A percentile compares a stretch with the other conserved stretches of the same genome.
These are phyloP conservation scores for Penicillium antarcticum DNA, from an alignment of 495 filamentous ascomycete genomes.

Conservation along the genomic window DNA sequence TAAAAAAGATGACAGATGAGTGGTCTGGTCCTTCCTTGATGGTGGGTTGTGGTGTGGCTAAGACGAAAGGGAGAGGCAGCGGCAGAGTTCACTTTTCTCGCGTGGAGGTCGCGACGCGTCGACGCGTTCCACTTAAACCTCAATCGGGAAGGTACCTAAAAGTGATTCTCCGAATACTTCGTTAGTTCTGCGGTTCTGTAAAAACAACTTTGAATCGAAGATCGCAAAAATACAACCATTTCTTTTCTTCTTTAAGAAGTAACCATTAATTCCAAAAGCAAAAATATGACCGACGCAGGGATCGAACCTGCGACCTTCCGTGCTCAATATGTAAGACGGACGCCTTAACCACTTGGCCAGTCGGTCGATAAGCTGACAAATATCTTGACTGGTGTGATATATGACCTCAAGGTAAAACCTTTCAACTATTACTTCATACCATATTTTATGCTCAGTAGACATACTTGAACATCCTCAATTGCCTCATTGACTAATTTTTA, in stretches of 20 bases:
- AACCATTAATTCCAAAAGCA: constrained; percentile 10
- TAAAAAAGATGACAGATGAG: neutral
- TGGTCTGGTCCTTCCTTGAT: constrained; percentile 7
- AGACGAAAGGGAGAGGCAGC: constrained; percentile 19
- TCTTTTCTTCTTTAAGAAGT: too few relatives aligned
- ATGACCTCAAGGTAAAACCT: too few relatives aligned
- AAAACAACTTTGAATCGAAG: neutral
- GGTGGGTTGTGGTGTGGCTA: constrained; percentile 7
- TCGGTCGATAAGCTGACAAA: neutral
- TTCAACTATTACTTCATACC: too few relatives aligned
- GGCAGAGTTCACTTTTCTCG: constrained; percentile 20
- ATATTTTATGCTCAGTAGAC: too few relatives aligned
- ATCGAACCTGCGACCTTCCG: constrained; percentile 8
- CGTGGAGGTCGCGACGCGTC: constrained; percentile 26
- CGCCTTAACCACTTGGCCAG: constrained; percentile 8
- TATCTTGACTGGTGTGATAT: too few relatives aligned
- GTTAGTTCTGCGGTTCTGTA: neutral
- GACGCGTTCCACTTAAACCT: constrained; percentile 37
- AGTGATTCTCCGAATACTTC: too few relatives aligned
- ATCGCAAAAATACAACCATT: neutral
- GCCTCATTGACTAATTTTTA: too few relatives aligned
- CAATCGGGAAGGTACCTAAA: constrained; percentile 14
- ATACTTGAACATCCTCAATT: too few relatives aligned
- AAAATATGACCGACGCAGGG: constrained; percentile 5
- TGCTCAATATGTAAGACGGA: constrained; percentile 6